Percentiles rank a stretch among this genome's conserved stretches.
Conservation (phyloP, 1,139 yeast genomes). For the Hansenula sp. region DNA sequence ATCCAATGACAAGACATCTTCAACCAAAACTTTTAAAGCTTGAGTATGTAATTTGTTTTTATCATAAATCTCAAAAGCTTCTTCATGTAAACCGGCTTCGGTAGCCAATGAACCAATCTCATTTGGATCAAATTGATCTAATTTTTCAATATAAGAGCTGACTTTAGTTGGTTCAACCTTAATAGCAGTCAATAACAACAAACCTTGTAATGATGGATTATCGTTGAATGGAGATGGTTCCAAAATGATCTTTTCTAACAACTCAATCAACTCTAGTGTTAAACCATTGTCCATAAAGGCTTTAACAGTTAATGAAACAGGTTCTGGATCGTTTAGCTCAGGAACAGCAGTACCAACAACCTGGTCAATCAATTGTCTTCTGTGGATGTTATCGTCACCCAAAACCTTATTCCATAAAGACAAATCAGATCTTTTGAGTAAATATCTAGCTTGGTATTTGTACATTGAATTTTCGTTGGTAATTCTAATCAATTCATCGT, state of each 20-base stretch:
- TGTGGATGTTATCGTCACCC: slow-evolving; percentile 70
- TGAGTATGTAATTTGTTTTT: slow-evolving; percentile 74
- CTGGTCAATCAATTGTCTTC: slow-evolving; percentile 89
- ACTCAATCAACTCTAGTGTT: slow-evolving; percentile 89
- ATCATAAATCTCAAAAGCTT: slow-evolving; percentile 90
- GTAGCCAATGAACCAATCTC: slow-evolving; percentile 93
- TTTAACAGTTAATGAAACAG: slow-evolving; percentile 91
- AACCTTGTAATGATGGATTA: slow-evolving; percentile 90
- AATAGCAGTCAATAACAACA: slow-evolving; percentile 88
- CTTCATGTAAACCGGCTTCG: slow-evolving; percentile 85
- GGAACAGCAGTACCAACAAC: slow-evolving; percentile 97
- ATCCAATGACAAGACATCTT: slow-evolving; percentile 89
- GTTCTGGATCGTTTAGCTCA: slow-evolving; percentile 92
- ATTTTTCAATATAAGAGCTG: slow-evolving; percentile 75
- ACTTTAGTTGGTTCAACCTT: slow-evolving; percentile 92
- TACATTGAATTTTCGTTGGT: slow-evolving; percentile 98
- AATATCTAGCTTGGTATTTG: slow-evolving; percentile 96
- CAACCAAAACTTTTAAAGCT: slow-evolving; percentile 89
- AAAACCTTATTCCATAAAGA: slow-evolving; percentile 81
- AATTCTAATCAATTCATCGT: slow-evolving; percentile 81
- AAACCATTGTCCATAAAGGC: slow-evolving; percentile 96
- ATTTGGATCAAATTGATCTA: slow-evolving; percentile 87
- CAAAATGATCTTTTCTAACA: slow-evolving; percentile 89
- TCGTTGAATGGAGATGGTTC: slow-evolving; percentile 98
- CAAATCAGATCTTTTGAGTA: slow-evolving; percentile 79